phyloP scores from a whole-genome alignment of 805 yeast species.

The Ogataea neopini region DNA sequence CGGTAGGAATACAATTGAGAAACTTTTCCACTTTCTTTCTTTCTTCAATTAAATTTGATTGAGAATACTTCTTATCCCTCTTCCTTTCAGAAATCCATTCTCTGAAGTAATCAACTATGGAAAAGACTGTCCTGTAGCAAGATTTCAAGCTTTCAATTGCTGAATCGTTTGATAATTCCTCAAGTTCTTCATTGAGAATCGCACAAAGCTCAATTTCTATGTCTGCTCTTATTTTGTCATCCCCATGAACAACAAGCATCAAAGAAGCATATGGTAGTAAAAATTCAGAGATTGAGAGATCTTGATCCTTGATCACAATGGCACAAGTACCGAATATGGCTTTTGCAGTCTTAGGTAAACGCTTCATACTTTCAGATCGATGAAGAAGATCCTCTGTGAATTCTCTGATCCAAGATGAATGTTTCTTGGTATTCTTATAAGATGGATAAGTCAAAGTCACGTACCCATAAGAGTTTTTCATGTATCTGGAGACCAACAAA shows the following conservation, averaged over 20 bases:
- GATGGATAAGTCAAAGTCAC: constrained; percentile 61
- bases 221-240: constrained; percentile 41
- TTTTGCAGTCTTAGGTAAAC: constrained; percentile 33
- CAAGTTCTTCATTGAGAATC: constrained; percentile 53
- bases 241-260: constrained; percentile 48
- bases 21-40: constrained; percentile 45
- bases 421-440: constrained; percentile 53
- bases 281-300: constrained; percentile 66
- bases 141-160: constrained; percentile 57
- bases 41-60: constrained; percentile 24
- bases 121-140: constrained; percentile 74
- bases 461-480: constrained; percentile 50
- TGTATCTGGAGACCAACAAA: constrained; percentile 68
- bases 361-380: constrained; percentile 32
- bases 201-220: constrained; percentile 59
- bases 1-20: constrained; percentile 59
- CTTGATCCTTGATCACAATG: constrained; percentile 66
- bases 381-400: constrained; percentile 68
- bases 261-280: constrained; percentile 76
- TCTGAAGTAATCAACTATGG: constrained; percentile 77
- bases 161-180: constrained; percentile 49
- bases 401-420: constrained; percentile 70
- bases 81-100: constrained; percentile 63
- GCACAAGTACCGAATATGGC: constrained; percentile 64
- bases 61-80: constrained; percentile 27